Evolutionary conservation across 1,139 yeast species (phyloP).

Genomic region (Zygosaccharomyces pseudobailii): DNA sequence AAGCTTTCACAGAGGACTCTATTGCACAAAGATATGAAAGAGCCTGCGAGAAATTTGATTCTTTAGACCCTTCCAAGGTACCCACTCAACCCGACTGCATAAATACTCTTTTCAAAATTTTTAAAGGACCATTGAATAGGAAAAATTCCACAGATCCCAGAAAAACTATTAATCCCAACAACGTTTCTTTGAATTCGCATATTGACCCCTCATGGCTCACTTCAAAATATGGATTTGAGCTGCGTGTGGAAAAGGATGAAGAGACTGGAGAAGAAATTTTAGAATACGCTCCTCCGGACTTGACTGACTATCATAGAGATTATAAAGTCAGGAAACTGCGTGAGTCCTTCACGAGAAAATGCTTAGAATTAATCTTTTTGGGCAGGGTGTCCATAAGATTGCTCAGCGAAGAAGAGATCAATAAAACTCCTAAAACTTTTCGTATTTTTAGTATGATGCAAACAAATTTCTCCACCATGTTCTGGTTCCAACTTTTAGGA

Average conservation of each 20-base stretch:
- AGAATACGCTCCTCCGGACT: constrained; percentile 57
- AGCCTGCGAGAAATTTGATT: constrained; percentile 31
- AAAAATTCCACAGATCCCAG: constrained; percentile 41
- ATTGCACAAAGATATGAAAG: constrained; percentile 38
- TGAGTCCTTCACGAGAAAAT: constrained; percentile 49
- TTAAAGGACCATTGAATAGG: constrained; percentile 54
- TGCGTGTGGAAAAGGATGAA: constrained; percentile 38
- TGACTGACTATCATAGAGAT: constrained; percentile 36
- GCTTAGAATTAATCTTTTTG: constrained; percentile 44
- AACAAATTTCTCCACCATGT: constrained; percentile 37
- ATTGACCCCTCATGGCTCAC: constrained; percentile 52
- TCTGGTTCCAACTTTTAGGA: constrained; percentile 41
- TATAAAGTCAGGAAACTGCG: constrained; percentile 30
- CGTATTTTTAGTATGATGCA: constrained; percentile 38
- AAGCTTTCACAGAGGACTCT: constrained; percentile 37
- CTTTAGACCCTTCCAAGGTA: constrained; percentile 27
- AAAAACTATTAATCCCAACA: constrained; percentile 49
- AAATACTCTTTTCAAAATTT: constrained; percentile 51
- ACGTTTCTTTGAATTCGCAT: constrained; percentile 48
- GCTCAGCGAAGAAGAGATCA: constrained; percentile 11
- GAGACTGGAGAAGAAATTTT: constrained; percentile 39
- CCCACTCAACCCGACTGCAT: constrained; percentile 55
- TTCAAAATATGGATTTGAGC: constrained; percentile 39
- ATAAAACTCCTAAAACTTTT: constrained; percentile 13
- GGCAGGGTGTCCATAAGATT: constrained; percentile 37